phyloP scores from a whole-genome alignment of 345 rosid genomes.

The Excoecaria cochinchinensis region DNA sequence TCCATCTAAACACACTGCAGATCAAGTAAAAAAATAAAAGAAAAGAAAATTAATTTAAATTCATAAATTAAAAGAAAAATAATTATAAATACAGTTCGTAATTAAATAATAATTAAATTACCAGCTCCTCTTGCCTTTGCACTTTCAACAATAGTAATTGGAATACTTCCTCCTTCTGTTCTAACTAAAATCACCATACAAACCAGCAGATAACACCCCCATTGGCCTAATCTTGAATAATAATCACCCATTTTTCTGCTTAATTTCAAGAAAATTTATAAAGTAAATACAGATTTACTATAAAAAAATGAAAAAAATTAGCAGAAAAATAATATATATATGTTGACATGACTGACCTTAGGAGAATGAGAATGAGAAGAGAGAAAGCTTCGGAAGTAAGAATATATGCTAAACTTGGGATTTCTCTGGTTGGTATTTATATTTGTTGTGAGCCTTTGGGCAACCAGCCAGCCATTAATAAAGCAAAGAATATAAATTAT shows the following conservation, averaged over 20 bases:
- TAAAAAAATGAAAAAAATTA: no score
- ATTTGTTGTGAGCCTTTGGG: no score
- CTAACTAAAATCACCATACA: neutral
- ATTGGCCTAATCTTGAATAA: slow-evolving; percentile 19
- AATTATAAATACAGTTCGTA: no score
- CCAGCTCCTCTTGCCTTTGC: slow-evolving; percentile 31
- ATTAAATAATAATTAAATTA: neutral
- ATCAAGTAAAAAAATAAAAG: neutral
- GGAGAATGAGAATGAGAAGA: no score
- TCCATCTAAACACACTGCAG: slow-evolving; percentile 90
- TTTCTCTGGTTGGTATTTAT: no score
- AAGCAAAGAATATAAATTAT: no score
- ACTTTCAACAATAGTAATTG: slow-evolving; percentile 22
- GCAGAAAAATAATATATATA: no score
- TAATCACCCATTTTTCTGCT: slow-evolving; percentile 18
- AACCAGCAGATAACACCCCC: slow-evolving; percentile 1
- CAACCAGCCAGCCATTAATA: no score
- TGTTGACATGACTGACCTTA: no score
- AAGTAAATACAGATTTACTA: neutral
- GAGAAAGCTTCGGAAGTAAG: no score
- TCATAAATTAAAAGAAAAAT: neutral
- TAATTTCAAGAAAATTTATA: neutral
- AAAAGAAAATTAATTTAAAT: no score
- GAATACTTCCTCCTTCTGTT: slow-evolving; percentile 19
- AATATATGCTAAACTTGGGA: no score